phyloP scores from a whole-genome alignment of 163 green algal genomes.

The Smithsoniella earleae region DNA sequence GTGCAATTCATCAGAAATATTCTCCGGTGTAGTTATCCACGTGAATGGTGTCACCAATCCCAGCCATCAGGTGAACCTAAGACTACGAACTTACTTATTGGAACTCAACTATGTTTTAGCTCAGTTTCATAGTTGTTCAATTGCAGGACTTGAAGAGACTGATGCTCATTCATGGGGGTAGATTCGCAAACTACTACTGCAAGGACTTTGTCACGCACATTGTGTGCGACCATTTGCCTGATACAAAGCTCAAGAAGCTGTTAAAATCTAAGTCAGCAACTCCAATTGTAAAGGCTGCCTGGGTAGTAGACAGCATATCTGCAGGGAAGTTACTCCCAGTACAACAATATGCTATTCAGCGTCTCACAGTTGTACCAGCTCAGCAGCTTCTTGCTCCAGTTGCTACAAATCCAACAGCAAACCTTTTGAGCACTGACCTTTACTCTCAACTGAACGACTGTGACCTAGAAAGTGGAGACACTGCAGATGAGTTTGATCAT shows the following conservation, averaged over 20 bases:
- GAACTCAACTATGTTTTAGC: too few species aligned
- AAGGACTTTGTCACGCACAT: slow-evolving; percentile 69
- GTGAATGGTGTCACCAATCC: slow-evolving; percentile 79
- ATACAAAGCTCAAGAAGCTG: slow-evolving; percentile 71
- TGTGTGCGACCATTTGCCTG: slow-evolving; percentile 75
- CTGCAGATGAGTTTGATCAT: too few species aligned
- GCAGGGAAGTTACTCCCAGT: slow-evolving; percentile 5
- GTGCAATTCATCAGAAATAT: slow-evolving; percentile 47
- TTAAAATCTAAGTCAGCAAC: slow-evolving; percentile 22
- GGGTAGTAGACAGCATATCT: slow-evolving; percentile 23
- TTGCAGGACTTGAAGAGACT: slow-evolving; percentile 73
- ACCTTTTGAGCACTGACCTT: too few species aligned
- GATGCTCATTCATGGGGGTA: slow-evolving; percentile 76
- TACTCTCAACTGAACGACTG: too few species aligned
- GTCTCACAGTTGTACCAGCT: slow-evolving; percentile 6
- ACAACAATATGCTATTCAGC: slow-evolving; percentile 3
- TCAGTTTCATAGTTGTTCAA: too few species aligned
- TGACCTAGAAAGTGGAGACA: too few species aligned
- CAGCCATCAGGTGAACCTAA: slow-evolving; percentile 44
- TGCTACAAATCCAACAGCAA: too few species aligned
- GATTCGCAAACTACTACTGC: slow-evolving; percentile 70
- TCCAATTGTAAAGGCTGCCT: not conserved
- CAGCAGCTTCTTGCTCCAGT: not conserved
- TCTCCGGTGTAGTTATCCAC: slow-evolving; percentile 69
- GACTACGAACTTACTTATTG: too few species aligned